Base-by-base conservation (phyloP, 2,329 filamentous ascomycete species). In the Coleophoma crateriformis region DNA sequence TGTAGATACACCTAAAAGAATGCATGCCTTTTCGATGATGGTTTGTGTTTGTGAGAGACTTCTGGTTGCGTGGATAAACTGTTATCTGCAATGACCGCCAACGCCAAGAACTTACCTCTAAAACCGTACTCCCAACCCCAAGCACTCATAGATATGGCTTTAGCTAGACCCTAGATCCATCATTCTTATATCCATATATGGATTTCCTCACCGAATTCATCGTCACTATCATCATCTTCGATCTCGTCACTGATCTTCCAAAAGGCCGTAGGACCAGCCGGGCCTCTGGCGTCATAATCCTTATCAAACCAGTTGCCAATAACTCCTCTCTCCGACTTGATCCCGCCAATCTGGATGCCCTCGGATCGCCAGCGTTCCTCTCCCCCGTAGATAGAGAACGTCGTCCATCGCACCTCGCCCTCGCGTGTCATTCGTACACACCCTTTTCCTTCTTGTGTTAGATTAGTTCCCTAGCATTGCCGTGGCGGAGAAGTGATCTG, bases 281-380 rank as follows among this genome's bases (percentile, higher is more conserved):
- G 87, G 0, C 87, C 87, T 57, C 84, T 79, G 1, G 71, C 64
- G 53, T 87, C 82, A 58, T 79, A 84, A 63, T 89, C 80, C 80
- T 82, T 84, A 59, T 89, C 86, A 59, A 90, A 91, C 88, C 88
- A 92, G 46, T 81, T 84, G 0, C 88, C 87, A 2, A 90, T 61
- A 0, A 90, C 81, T 1, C 87, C 87, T 7, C 86, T 75, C 7
- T 77, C 80, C 6, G 83, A 84, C 45, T 71, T 68, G 1, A 81
- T 59, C 0, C 87, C 88, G 11, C 87, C 87, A 5, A 91, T 67
- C 65, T 92, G 88, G 6, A 91, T 73, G 8, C 85, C 80, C 68
- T 92, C 88, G 60, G 82, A 87, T n/a, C 80, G 77, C 88, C 87
- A 91, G 19, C 85, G 72, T 60, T 87, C 82, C 55, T 87, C 75